These are phyloP conservation scores for Dipodascus albidus DNA, from an alignment of 805 yeast species.

Conservation along the genomic window DNA sequence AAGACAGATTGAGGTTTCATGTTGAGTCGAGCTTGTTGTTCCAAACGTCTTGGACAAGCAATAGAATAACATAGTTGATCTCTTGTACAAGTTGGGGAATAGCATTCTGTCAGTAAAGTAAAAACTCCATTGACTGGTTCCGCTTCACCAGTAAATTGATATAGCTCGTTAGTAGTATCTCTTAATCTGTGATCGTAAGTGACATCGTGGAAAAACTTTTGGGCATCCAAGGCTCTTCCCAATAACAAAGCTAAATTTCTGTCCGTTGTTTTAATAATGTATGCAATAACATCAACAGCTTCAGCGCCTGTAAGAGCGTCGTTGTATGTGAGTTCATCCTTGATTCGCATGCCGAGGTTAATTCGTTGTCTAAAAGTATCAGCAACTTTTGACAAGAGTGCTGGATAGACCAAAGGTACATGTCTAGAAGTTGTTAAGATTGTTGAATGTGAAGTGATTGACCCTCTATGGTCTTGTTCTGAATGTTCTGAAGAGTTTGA, in stretches of 20 bases:
- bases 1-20: conserved; percentile 82
- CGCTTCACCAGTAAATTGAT: conserved; percentile 42
- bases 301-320: conserved; percentile 90
- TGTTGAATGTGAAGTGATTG: conserved; percentile 25
- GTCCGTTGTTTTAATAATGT: conserved; percentile 80
- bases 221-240: conserved; percentile 91
- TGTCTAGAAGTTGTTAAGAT: conserved; percentile 36
- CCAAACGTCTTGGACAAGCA: conserved; percentile 91
- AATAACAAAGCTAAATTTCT: conserved; percentile 78
- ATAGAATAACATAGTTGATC: conserved; percentile 85
- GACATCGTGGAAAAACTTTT: conserved; percentile 88
- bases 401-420: conserved; percentile 78
- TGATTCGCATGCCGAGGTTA: conserved; percentile 64
- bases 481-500: conserved; percentile 9
- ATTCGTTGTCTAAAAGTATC: conserved; percentile 59
- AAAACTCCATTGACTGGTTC: conserved; percentile 75
- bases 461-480: conserved; percentile 6
- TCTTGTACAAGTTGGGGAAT: conserved; percentile 91
- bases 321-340: conserved; percentile 84
- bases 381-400: conserved; percentile 78
- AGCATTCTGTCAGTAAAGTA: conserved; percentile 85
- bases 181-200: conserved; percentile 88
- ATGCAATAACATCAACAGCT: conserved; percentile 84
- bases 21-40: conserved; percentile 88
- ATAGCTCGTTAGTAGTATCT: conserved; percentile 79